Evolutionary conservation across 768 basidiomycete genomes (phyloP), one percentile per base, ranked within the genome.

Genomic region (Suillus brevipes): DNA sequence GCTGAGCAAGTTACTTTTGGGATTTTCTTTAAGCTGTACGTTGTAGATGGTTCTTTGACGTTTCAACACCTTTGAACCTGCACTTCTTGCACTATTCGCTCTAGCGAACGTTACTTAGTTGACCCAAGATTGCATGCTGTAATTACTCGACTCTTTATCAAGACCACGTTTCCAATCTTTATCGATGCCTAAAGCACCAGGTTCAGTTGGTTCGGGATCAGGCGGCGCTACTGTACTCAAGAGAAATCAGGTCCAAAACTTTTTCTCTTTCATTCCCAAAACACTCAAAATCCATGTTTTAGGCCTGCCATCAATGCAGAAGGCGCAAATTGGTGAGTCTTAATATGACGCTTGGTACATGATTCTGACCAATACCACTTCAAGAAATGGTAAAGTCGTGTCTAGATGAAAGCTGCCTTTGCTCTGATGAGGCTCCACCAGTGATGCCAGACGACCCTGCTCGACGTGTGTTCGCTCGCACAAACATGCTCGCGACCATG

Each of bases 381-480:
- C 45, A 60, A 88, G 87, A 88, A 89, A 87, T 89, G 87, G 88
- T 88, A 78, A 64, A 62, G 60, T 62, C 25, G 38, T 49, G 63
- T 25, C 38, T n/a, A 42, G 40, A 53, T 58, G 45, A 38, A 18
- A 59, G 37, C 36, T 20, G 60, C 23, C 57, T 63, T 40, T 59
- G 67, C 47, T 64, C 43, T 61, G 38, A 23, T 60, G 13, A 28
- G 58, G 7, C 42, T 53, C 64, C 18, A 20, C 18, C 66, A 92
- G 90, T 73, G 91, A 92, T 69, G 89, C 90, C 8, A 87, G 89
- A 71, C 79, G 87, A 49, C 91, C 91, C 6, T 92, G 91, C 71
- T 87, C 90, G 34, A 92, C 91, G 2, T 92, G 91, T 71, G 80
- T 87, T 64, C 85, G 90, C 38, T 91, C 90, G 25, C 89, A 91